Percentiles rank a stretch among this genome's conserved stretches.
phyloP scores from a whole-genome alignment of 148 eudicot species.

The Persicaria tinctoria region DNA sequence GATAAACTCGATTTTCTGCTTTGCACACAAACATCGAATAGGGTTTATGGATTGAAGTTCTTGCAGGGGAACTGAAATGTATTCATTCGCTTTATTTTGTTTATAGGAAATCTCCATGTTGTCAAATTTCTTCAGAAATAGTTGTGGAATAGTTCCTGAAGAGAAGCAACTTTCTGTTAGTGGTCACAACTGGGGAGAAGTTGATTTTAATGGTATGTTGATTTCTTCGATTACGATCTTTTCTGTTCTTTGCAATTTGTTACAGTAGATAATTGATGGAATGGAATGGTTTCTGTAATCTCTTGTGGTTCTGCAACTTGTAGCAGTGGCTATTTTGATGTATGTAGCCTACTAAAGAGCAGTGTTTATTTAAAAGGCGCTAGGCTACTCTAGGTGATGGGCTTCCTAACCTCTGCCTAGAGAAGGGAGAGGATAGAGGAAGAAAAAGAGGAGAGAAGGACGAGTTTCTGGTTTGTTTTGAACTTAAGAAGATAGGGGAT shows the following conservation, averaged over 20 bases:
- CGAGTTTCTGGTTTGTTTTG: no score
- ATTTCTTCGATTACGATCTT: neutral
- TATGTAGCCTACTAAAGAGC: no score
- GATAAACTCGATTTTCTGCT: neutral
- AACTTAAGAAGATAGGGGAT: no score
- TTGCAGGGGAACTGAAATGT: neutral
- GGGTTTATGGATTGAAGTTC: neutral
- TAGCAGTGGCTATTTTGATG: no score
- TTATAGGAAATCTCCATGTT: constrained; percentile 74
- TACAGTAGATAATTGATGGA: neutral
- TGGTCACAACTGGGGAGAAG: constrained; percentile 97
- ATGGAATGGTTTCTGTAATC: neutral
- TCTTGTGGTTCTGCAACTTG: neutral
- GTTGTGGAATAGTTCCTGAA: constrained; percentile 61
- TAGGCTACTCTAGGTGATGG: no score
- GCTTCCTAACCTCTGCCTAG: no score
- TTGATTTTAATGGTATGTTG: constrained; percentile 70
- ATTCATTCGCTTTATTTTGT: neutral
- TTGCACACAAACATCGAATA: neutral
- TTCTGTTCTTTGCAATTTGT: neutral
- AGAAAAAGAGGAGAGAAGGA: no score
- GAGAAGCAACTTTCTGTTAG: constrained; percentile 91
- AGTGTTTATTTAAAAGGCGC: no score
- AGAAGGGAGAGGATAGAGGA: no score
- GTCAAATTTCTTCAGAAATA: constrained; percentile 55